Evolutionary conservation across 108 stramenopile species (phyloP).

Genomic region (Skeletonema marinoi): DNA sequence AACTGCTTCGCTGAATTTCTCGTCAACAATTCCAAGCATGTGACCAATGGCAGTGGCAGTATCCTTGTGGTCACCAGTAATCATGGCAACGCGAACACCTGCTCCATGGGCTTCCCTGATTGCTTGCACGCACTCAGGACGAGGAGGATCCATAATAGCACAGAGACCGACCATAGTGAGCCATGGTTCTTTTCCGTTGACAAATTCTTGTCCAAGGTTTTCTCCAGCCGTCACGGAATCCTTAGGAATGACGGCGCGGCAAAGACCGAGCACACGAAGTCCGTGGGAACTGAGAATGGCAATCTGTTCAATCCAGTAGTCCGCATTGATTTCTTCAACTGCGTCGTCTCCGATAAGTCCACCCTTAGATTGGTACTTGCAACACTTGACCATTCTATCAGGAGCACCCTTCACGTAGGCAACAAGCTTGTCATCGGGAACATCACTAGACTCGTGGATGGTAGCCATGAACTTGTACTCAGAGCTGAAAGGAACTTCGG

Average conservation of each 20-base stretch:
- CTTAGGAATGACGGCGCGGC: constrained; percentile 70
- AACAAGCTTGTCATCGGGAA: constrained; percentile 48
- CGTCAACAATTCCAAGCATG: constrained; percentile 82
- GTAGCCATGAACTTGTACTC: constrained; percentile 93
- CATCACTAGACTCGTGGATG: constrained; percentile 63
- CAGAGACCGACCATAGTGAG: constrained; percentile 90
- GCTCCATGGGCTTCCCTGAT: constrained; percentile 86
- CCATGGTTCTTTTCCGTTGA: constrained; percentile 66
- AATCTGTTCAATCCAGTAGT: constrained; percentile 84
- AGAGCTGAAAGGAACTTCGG: constrained; percentile 83
- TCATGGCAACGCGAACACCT: constrained; percentile 95
- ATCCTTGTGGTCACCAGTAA: constrained; percentile 96
- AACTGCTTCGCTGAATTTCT: constrained; percentile 59
- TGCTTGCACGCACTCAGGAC: constrained; percentile 86
- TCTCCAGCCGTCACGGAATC: constrained; percentile 60
- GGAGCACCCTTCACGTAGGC: constrained; percentile 96
- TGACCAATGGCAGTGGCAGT: constrained; percentile 78
- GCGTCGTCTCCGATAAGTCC: constrained; percentile 57
- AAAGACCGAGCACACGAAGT: constrained; percentile 92
- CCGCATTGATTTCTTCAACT: constrained; percentile 69
- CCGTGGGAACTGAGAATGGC: constrained; percentile 87
- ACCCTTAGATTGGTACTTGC: constrained; percentile 67
- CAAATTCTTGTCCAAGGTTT: constrained; percentile 74
- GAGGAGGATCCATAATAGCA: constrained; percentile 95
- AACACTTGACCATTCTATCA: constrained; percentile 84